Evolutionary conservation across 75 land plant genomes (phyloP).

Genomic region (Selaginella moellendorffii): DNA sequence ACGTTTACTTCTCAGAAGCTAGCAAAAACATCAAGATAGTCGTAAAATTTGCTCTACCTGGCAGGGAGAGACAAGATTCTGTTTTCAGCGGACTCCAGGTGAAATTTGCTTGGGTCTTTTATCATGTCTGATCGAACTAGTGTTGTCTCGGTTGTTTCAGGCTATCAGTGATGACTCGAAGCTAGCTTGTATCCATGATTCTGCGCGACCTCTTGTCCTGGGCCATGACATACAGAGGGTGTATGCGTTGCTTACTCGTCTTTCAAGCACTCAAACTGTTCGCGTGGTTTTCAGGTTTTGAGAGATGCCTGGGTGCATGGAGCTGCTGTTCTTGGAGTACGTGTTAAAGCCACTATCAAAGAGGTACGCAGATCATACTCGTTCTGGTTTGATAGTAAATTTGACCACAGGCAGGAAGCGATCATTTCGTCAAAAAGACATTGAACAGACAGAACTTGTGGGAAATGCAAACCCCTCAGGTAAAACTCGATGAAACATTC

Average conservation of each 20-base stretch:
- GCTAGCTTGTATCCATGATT: slow-evolving; percentile 93
- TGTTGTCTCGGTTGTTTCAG: too few species aligned
- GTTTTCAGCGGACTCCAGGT: slow-evolving; percentile 95
- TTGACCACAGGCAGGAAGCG: slow-evolving; percentile 48
- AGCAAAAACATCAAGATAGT: slow-evolving; percentile 26
- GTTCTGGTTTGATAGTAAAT: background rate
- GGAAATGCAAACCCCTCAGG: slow-evolving; percentile 72
- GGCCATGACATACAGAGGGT: slow-evolving; percentile 57
- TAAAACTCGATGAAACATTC: slow-evolving; percentile 14
- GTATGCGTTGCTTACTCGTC: background rate
- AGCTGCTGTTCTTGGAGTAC: slow-evolving; percentile 98
- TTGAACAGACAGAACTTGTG: slow-evolving; percentile 68
- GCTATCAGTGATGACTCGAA: slow-evolving; percentile 46
- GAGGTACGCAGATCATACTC: slow-evolving; percentile 53
- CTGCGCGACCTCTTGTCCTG: slow-evolving; percentile 76
- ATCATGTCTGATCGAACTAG: too few species aligned
- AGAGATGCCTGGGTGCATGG: slow-evolving; percentile 73
- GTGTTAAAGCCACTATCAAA: slow-evolving; percentile 96
- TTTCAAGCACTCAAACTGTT: too few species aligned
- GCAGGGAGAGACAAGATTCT: slow-evolving; percentile 98
- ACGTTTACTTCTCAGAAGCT: too few species aligned
- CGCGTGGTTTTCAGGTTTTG: too few species aligned
- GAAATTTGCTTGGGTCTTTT: too few species aligned
- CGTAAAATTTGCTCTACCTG: slow-evolving; percentile 84
- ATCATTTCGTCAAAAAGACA: slow-evolving; percentile 64